Evolutionary conservation across 331 rosid species (phyloP).

Genomic region (Erythrophleum ivorense): DNA sequence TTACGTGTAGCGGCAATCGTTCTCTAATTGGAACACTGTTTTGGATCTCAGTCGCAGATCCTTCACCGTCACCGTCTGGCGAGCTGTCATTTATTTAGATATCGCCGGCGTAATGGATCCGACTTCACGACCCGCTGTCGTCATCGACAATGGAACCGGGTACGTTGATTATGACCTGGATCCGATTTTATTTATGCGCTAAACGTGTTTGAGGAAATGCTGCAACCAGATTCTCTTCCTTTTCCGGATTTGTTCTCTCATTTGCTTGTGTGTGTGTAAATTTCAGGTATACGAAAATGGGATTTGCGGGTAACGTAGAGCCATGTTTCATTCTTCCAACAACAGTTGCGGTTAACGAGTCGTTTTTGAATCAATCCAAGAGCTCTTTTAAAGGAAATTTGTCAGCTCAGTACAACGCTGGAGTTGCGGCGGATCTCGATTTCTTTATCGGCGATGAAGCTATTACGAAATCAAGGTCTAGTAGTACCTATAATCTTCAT

Average conservation of each 20-base stretch:
- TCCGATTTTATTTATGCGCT: not conserved
- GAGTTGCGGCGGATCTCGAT: too few relatives aligned
- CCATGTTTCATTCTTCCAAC: slow-evolving; percentile 70
- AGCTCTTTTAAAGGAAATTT: too few relatives aligned
- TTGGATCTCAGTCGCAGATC: slow-evolving; percentile 72
- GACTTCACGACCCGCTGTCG: slow-evolving; percentile 71
- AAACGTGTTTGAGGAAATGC: slow-evolving; percentile 43
- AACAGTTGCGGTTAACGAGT: slow-evolving; percentile 66
- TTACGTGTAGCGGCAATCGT: slow-evolving; percentile 66
- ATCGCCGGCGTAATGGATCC: slow-evolving; percentile 79
- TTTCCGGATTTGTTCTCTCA: not conserved
- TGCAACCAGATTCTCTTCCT: not conserved
- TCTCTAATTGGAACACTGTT: slow-evolving; percentile 43
- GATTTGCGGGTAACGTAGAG: slow-evolving; percentile 71
- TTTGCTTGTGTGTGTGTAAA: not conserved
- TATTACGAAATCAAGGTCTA: too few relatives aligned
- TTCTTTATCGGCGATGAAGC: too few relatives aligned
- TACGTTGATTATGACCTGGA: not conserved
- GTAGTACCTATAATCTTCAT: too few relatives aligned
- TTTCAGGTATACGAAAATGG: slow-evolving; percentile 71
- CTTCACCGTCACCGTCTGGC: slow-evolving; percentile 32
- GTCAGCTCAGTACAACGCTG: too few relatives aligned
- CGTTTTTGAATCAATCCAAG: slow-evolving; percentile 60
- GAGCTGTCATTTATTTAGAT: slow-evolving; percentile 51
- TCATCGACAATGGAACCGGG: slow-evolving; percentile 75